phyloP scores from a whole-genome alignment of 164 flowering plant genomes.

The Magnolia officinalis region DNA sequence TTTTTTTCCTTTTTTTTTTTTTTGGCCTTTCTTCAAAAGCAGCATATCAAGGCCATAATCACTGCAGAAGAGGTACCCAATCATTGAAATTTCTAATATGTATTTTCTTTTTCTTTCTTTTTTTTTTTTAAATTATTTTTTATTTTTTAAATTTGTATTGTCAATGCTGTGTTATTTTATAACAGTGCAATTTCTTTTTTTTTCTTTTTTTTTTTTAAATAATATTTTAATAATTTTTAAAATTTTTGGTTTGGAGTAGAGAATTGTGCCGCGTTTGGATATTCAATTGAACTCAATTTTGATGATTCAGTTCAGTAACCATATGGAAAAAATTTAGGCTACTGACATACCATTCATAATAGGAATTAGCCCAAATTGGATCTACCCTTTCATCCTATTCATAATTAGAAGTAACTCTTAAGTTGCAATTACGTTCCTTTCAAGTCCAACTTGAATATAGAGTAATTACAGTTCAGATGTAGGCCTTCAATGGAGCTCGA shows the following conservation, averaged over 20 bases:
- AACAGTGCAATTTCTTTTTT: neutral
- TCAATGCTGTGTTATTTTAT: neutral
- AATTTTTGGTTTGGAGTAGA: too few species aligned
- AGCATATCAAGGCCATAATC: slow-evolving; percentile 95
- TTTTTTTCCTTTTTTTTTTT: too few species aligned
- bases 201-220: too few species aligned
- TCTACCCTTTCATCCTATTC: neutral
- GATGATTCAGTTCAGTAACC: neutral
- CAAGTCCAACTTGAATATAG: too few species aligned
- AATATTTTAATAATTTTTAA: too few species aligned
- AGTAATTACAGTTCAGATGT: too few species aligned
- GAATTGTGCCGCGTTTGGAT: neutral
- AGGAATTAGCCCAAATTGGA: neutral
- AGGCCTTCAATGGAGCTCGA: too few species aligned
- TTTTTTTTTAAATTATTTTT: too few species aligned
- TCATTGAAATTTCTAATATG: neutral
- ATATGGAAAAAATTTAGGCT: neutral
- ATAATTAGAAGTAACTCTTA: too few species aligned
- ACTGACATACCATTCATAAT: too few species aligned
- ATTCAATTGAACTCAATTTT: neutral
- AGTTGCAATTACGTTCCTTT: too few species aligned
- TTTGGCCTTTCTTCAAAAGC: slow-evolving; percentile 9
- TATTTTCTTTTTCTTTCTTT: too few species aligned
- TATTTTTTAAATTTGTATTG: neutral
- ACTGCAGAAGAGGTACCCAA: slow-evolving; percentile 82